Evolutionary conservation across 768 basidiomycete genomes (phyloP).

Genomic region (Lepiota brunneoincarnata): DNA sequence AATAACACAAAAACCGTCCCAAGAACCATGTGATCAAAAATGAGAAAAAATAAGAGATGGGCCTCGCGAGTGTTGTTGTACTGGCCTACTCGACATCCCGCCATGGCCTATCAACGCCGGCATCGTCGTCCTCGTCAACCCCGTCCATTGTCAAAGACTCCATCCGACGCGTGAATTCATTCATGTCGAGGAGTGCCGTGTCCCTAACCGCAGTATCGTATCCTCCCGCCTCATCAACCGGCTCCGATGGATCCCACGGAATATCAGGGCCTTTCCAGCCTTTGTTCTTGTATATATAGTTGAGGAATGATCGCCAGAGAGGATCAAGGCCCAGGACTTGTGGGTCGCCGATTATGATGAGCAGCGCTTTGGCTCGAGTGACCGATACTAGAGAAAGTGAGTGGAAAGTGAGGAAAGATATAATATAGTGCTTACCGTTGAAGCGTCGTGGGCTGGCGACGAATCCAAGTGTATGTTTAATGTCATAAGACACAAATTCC

Average conservation of each 20-base stretch:
- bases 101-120: background rate
- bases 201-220: slow-evolving; percentile 35
- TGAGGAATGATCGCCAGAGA: slow-evolving; percentile 59
- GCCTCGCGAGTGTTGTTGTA: no score
- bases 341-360: slow-evolving; percentile 61
- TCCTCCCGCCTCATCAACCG: slow-evolving; percentile 33
- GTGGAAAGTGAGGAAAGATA: background rate
- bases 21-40: no score
- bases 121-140: slow-evolving; percentile 29
- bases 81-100: no score
- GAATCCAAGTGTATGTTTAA: slow-evolving; percentile 56
- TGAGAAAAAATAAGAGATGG: no score
- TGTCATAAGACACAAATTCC: slow-evolving; percentile 51
- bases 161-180: slow-evolving; percentile 35
- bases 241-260: slow-evolving; percentile 44
- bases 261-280: slow-evolving; percentile 55
- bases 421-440: slow-evolving; percentile 43
- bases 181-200: slow-evolving; percentile 35
- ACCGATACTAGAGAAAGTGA: slow-evolving; percentile 43
- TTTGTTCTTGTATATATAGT: slow-evolving; percentile 48
- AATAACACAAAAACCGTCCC: no score
- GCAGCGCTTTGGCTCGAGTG: slow-evolving; percentile 57
- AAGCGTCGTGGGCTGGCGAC: slow-evolving; percentile 57
- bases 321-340: slow-evolving; percentile 59
- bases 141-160: slow-evolving; percentile 25